Evolutionary conservation across 306 rosid species (phyloP), one percentile per base, ranked within the genome.

Genomic region (Parietaria judaica): DNA sequence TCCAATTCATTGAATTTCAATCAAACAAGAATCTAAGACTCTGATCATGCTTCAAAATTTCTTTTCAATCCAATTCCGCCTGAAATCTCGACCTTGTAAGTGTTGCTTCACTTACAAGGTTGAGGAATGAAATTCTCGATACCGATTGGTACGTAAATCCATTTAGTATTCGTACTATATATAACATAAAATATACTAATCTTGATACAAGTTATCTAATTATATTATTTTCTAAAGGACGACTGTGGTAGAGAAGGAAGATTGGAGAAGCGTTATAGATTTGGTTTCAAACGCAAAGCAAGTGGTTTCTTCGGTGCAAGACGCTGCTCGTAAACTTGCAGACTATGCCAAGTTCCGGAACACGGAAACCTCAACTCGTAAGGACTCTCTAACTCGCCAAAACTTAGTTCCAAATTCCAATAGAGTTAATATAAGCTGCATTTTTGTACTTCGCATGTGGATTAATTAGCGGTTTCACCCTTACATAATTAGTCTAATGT

Each of bases 251-350:
- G 94, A 84, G 76, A 86, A 78, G 71, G 90, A 88, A 76, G 97
- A 92, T 67, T 86, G 96, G 99, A 86, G 76, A 71, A 66, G 77
- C 46, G 23, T 82, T 64, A 67, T 85, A 57, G 94, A 77, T 74
- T 76, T 92, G 75, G 88, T 92, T 71, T 64, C 99, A 59, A 94
- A 94, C 78, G 99, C 95, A 9, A 88, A 82, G 78, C 94, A 86
- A 72, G 79, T 84, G 59, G 85, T 94, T 57, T 77, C 83, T 66
- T 88, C 87, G 0, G 90, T 78, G 76, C 97, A 94, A 77, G 99
- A 86, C 71, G 89, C 80, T 55, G 99, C 95, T 64, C 78, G 70
- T 23, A 88, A 86, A 78, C 79, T 88, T 45, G 86, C 85, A 34
- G 95, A 94, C 66, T 88, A 72, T 74, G 81, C 99, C 44, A 88